A percentile compares a stretch with the other conserved stretches of the same genome.
These are phyloP conservation scores for Tulasnella sp. DNA, from an alignment of 768 basidiomycete species.

Conservation along the genomic window DNA sequence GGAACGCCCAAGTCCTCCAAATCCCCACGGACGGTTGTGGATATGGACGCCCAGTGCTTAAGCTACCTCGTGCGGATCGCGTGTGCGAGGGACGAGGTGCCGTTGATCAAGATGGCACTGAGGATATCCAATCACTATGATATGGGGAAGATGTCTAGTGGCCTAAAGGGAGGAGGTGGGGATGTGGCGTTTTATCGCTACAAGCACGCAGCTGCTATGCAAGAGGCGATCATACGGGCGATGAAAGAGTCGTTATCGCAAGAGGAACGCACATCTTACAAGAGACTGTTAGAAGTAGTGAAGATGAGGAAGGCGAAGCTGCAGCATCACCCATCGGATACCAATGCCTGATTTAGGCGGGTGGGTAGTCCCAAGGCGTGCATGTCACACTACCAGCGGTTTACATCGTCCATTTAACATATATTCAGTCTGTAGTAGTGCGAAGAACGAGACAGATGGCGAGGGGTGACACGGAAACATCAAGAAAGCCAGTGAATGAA, in stretches of 20 bases:
- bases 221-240: neutral
- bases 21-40: slow-evolving; percentile 26
- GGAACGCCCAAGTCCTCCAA: slow-evolving; percentile 22
- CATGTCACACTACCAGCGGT: too few species aligned
- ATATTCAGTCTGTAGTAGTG: too few species aligned
- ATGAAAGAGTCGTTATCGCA: neutral
- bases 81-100: slow-evolving; percentile 38
- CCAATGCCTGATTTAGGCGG: too few species aligned
- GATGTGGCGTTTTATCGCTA: slow-evolving; percentile 2
- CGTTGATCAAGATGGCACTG: slow-evolving; percentile 48
- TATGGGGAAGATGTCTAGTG: slow-evolving; percentile 22
- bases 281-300: neutral
- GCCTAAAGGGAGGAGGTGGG: neutral
- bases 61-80: slow-evolving; percentile 50
- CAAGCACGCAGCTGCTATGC: slow-evolving; percentile 8
- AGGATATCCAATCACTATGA: slow-evolving; percentile 46
- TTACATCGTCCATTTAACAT: too few species aligned
- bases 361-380: too few species aligned
- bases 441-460: too few species aligned
- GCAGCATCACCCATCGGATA: too few species aligned
- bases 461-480: too few species aligned
- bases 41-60: slow-evolving; percentile 43
- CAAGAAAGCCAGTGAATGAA: too few species aligned
- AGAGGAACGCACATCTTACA: neutral
- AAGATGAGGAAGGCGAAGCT: neutral